A percentile compares a stretch with the other conserved stretches of the same genome.
phyloP scores from a whole-genome alignment of 202 grass and related monocot genomes.

The Panicum virgatum region DNA sequence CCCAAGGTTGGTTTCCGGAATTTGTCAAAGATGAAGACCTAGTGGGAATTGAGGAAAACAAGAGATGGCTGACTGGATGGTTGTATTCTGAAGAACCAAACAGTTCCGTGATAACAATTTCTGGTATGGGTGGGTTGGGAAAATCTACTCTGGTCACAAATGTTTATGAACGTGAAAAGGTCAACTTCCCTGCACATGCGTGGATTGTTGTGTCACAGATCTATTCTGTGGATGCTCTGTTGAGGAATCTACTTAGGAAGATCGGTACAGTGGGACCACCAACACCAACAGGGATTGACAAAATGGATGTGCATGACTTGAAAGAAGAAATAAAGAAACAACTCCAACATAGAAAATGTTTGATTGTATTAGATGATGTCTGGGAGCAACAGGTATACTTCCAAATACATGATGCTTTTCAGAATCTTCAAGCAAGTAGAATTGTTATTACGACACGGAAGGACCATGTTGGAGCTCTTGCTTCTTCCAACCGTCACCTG shows the following conservation, averaged over 20 bases:
- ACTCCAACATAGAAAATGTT: constrained; percentile 9
- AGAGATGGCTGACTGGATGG: constrained; percentile 3
- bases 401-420: constrained; percentile 23
- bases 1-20: background rate
- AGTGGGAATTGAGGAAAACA: constrained; percentile 46
- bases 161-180: constrained; percentile 35
- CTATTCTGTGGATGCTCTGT: constrained; percentile 8
- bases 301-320: constrained; percentile 37
- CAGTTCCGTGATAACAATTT: constrained; percentile 41
- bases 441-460: constrained; percentile 53
- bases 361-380: constrained; percentile 58
- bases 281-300: background rate
- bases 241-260: constrained; percentile 27
- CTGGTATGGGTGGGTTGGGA: constrained; percentile 60
- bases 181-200: constrained; percentile 35
- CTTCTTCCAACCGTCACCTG: background rate
- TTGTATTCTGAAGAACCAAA: background rate
- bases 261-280: background rate
- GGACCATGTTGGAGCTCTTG: constrained; percentile 39
- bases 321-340: constrained; percentile 16
- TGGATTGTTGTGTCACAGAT: constrained; percentile 51
- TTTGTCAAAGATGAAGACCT: constrained; percentile 47
- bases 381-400: constrained; percentile 41
- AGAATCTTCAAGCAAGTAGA: background rate
- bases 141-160: constrained; percentile 53